Evolutionary conservation across 2,329 filamentous ascomycete species (phyloP).

Genomic region (Fusarium sp.): DNA sequence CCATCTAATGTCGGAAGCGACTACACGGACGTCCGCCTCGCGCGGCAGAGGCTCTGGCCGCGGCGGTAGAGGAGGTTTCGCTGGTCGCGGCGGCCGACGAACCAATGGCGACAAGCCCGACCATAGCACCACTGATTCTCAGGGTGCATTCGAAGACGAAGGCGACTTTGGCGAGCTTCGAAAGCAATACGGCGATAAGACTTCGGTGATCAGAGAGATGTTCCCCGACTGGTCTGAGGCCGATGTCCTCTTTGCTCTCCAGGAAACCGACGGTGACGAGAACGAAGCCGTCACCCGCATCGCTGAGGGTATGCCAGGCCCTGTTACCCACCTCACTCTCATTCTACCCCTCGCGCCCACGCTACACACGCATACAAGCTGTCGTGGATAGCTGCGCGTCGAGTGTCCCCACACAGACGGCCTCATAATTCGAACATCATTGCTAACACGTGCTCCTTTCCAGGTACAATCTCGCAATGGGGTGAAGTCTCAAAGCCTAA

Average conservation of each 20-base stretch:
- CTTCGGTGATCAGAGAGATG: slow-evolving; percentile 88
- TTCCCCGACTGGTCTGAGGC: slow-evolving; percentile 96
- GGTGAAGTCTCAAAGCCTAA: slow-evolving; percentile 85
- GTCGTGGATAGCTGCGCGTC: slow-evolving; percentile 17
- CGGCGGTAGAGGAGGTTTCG: slow-evolving; percentile 84
- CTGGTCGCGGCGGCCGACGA: slow-evolving; percentile 78
- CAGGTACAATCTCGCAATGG: slow-evolving; percentile 86
- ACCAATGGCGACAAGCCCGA: slow-evolving; percentile 78
- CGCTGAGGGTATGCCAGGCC: slow-evolving; percentile 73
- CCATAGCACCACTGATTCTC: slow-evolving; percentile 70
- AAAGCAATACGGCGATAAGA: slow-evolving; percentile 85
- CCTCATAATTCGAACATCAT: slow-evolving; percentile 9
- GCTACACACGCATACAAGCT: slow-evolving; percentile 29
- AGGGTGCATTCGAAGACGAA: slow-evolving; percentile 78
- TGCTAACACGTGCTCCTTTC: slow-evolving; percentile 49
- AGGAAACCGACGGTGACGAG: slow-evolving; percentile 87
- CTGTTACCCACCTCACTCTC: slow-evolving; percentile 27
- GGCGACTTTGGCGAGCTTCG: slow-evolving; percentile 93
- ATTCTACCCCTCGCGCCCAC: slow-evolving; percentile 33
- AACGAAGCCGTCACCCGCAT: slow-evolving; percentile 82
- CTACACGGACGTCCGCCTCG: slow-evolving; percentile 83
- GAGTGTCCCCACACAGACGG: slow-evolving; percentile 4
- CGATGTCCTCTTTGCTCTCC: slow-evolving; percentile 91
- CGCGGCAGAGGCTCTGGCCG: slow-evolving; percentile 92
- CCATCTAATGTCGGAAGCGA: slow-evolving; percentile 90